These are phyloP conservation scores for Colletotrichum viniferum DNA, from an alignment of 2,329 filamentous ascomycete species.

Conservation along the genomic window DNA sequence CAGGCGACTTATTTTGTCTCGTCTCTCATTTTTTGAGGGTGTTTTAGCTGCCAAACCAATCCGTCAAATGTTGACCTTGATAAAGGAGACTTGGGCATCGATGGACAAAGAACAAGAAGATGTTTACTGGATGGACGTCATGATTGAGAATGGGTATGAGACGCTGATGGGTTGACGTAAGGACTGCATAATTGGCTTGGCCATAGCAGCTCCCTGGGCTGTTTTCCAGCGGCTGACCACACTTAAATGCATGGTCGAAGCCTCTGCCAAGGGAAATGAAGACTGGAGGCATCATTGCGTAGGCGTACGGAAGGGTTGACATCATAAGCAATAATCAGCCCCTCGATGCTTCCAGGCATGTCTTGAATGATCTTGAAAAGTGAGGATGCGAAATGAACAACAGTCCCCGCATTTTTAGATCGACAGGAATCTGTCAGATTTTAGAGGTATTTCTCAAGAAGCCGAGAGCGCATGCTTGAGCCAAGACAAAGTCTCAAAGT, in stretches of 20 bases:
- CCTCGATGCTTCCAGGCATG: neutral
- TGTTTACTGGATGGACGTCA: conserved; percentile 50
- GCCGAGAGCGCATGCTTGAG: neutral
- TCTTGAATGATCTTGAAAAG: neutral
- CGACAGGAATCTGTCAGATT: neutral
- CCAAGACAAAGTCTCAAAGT: neutral
- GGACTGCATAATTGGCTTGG: neutral
- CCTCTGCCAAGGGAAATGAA: neutral
- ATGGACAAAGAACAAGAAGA: conserved; percentile 24
- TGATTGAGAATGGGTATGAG: conserved; percentile 26
- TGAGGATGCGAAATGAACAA: neutral
- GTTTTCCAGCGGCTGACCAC: neutral
- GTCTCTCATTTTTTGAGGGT: conserved; percentile 41
- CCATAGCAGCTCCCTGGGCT: neutral
- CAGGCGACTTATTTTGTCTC: conserved; percentile 39
- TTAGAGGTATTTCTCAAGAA: neutral
- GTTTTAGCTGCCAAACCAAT: conserved; percentile 45
- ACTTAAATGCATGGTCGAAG: neutral
- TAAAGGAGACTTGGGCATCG: conserved; percentile 47
- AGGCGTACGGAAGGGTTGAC: neutral
- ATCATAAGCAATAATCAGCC: neutral
- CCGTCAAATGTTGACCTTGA: conserved; percentile 40
- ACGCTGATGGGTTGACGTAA: conserved; percentile 23
- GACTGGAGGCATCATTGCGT: neutral
- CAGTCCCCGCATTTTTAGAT: neutral